phyloP scores from a whole-genome alignment of 2,329 filamentous ascomycete genomes.

The Arachnomyces sp. region DNA sequence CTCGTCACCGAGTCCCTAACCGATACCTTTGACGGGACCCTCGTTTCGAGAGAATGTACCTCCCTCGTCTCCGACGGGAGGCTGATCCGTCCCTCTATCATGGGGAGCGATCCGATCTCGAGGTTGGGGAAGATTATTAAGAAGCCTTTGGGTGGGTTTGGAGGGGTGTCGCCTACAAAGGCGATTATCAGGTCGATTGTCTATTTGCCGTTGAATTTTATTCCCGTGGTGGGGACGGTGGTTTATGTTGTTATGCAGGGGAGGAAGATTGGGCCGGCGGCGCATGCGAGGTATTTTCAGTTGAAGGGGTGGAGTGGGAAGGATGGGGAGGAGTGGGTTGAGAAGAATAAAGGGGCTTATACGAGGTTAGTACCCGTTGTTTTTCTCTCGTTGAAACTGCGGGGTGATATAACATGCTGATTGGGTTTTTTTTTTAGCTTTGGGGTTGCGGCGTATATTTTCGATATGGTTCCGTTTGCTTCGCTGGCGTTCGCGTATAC shows the following conservation, averaged over 20 bases:
- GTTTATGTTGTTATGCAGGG: conserved; percentile 75
- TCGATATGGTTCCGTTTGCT: conserved; percentile 77
- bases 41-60: conserved; percentile 48
- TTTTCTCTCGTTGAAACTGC: conserved; percentile 8
- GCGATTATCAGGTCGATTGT: conserved; percentile 66
- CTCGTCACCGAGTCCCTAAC: conserved; percentile 74
- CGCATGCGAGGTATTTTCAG: conserved; percentile 71
- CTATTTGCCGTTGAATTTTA: conserved; percentile 86
- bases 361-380: conserved; percentile 51
- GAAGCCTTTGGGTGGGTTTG: conserved; percentile 48
- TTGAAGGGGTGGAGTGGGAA: conserved; percentile 70
- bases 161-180: conserved; percentile 38
- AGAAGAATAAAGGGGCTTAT: conserved; percentile 66
- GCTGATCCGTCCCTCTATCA: conserved; percentile 52
- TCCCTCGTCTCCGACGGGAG: conserved; percentile 66
- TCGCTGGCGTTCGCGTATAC: conserved; percentile 85
- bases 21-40: conserved; percentile 77
- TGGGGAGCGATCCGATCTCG: conserved; percentile 42
- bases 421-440: conserved; percentile 27
- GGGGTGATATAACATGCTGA: conserved; percentile 7
- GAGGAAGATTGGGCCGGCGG: conserved; percentile 46
- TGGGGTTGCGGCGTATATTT: conserved; percentile 71
- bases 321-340: conserved; percentile 61
- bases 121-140: conserved; percentile 51
- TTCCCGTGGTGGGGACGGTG: conserved; percentile 77